These are phyloP conservation scores for Metschnikowia proteae DNA, from an alignment of 805 yeast genomes.

Conservation along the genomic window DNA sequence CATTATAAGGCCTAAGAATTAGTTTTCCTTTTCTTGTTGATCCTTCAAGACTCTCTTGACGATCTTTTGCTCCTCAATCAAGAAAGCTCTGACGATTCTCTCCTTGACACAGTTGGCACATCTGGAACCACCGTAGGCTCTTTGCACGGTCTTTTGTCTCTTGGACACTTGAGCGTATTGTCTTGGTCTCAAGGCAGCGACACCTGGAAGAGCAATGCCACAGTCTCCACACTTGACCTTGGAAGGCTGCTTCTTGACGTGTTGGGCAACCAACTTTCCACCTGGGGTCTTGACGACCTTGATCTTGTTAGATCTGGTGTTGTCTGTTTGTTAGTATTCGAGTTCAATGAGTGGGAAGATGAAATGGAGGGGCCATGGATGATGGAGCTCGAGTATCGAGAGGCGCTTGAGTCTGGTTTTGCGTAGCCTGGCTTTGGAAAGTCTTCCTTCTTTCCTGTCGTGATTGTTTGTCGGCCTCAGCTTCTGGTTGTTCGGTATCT, in stretches of 20 bases:
- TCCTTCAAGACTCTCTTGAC: constrained; percentile 99
- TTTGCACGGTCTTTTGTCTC: constrained; percentile 97
- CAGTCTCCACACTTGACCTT: constrained; percentile 89
- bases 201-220: constrained; percentile 78
- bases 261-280: constrained; percentile 97
- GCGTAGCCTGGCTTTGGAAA: too few species aligned
- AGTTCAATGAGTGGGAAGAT: not conserved
- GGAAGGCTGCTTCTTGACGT: constrained; percentile 86
- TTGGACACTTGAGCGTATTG: constrained; percentile 91
- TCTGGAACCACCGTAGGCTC: constrained; percentile 99
- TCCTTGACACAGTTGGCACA: constrained; percentile 99
- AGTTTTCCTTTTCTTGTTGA: constrained; percentile 80
- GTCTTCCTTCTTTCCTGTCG: too few species aligned
- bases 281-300: constrained; percentile 99
- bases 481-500: too few species aligned
- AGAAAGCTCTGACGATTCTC: constrained; percentile 99
- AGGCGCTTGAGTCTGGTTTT: too few species aligned
- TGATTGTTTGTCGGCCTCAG: too few species aligned
- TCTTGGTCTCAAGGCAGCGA: constrained; percentile 97
- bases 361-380: not conserved
- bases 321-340: constrained; percentile 60
- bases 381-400: not conserved
- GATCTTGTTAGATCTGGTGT: constrained; percentile 99
- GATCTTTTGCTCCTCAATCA: constrained; percentile 99
- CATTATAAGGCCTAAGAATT: constrained; percentile 11